Evolutionary conservation across 352 stramenopile genomes (phyloP), one percentile per base, ranked within the genome.

Genomic region (Globisporangium echinulatum): DNA sequence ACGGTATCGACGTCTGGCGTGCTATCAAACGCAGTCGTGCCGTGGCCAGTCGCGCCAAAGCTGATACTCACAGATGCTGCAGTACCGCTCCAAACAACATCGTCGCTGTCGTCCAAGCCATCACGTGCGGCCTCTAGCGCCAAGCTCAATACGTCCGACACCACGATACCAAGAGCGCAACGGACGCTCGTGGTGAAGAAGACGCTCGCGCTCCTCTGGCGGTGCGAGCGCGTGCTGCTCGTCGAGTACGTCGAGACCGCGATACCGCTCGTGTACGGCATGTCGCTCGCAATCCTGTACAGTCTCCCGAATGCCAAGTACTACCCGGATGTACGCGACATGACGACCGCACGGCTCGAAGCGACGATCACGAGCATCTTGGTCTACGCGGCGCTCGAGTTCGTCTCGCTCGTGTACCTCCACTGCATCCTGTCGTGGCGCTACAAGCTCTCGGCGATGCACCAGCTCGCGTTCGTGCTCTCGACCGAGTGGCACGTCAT

Each of bases 401-500:
- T 68, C 13, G n/a, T 72, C 9, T 68, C 71, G 13, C 60, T 75
- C 8, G 25, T 51, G 8, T 51, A 6, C 14, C 25, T 63, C 6
- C 37, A 71, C 36, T 0, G 61, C 3, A 42, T 61, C 10, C 48
- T 77, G 2, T 60, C 57, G 25, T 46, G 63, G 38, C 63, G 53
- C 38, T 59, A 78, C 19, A 66, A 54, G 0, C 68, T 69, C 38
- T 68, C 66, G 7, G 52, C 64, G 3, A 9, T 67, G 3, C 72
- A 78, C 37, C 66, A 74, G 37, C 42, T 78, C 14, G 71, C 68
- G 3, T 82, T 82, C 51, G 71, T 82, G 38, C 61, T 82, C 43
- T 14, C 25, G 25, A 53, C 25, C 7, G 33, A 53, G 17, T n/a
- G 49, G 9, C 10, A 40, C 17, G 11, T 53, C 6, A 44, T 54